These are phyloP conservation scores for Zygnema circumcarinatum DNA, from an alignment of 139 green algal species.

Conservation along the genomic window DNA sequence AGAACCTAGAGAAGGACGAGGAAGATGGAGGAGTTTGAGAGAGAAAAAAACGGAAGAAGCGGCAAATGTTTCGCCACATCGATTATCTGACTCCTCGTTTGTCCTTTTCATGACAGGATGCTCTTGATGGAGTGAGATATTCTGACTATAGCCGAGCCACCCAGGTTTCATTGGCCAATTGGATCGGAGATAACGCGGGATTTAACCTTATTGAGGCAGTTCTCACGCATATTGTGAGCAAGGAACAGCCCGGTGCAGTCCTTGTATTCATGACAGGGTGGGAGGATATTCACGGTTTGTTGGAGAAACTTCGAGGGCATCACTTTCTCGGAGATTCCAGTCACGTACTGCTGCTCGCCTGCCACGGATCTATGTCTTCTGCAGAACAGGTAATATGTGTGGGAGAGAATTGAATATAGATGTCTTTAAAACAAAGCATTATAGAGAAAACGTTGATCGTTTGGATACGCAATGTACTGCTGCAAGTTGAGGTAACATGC, in stretches of 20 bases:
- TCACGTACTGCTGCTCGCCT: constrained; percentile 64
- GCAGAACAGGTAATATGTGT: constrained; percentile 65
- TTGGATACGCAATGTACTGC: background rate
- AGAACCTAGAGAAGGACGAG: no score
- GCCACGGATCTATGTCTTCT: constrained; percentile 78
- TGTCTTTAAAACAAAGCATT: constrained; percentile 56
- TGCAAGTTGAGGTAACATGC: background rate
- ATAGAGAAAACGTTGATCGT: background rate
- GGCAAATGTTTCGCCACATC: no score
- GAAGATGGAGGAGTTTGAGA: no score
- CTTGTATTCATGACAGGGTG: constrained; percentile 85
- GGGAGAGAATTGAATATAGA: constrained; percentile 37
- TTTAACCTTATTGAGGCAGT: constrained; percentile 51
- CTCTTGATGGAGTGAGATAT: background rate
- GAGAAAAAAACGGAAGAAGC: no score
- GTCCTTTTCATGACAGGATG: constrained; percentile 21
- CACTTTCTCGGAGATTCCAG: constrained; percentile 43
- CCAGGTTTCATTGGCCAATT: constrained; percentile 17
- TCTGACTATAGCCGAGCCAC: background rate
- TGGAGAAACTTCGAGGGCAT: constrained; percentile 67
- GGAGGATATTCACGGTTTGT: constrained; percentile 81
- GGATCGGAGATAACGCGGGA: constrained; percentile 38
- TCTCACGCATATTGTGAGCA: constrained; percentile 11
- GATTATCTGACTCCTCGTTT: no score
- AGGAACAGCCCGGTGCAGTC: constrained; percentile 65